phyloP scores from a whole-genome alignment of 441 rosid genomes.

The Rhodomyrtus psidioides region DNA sequence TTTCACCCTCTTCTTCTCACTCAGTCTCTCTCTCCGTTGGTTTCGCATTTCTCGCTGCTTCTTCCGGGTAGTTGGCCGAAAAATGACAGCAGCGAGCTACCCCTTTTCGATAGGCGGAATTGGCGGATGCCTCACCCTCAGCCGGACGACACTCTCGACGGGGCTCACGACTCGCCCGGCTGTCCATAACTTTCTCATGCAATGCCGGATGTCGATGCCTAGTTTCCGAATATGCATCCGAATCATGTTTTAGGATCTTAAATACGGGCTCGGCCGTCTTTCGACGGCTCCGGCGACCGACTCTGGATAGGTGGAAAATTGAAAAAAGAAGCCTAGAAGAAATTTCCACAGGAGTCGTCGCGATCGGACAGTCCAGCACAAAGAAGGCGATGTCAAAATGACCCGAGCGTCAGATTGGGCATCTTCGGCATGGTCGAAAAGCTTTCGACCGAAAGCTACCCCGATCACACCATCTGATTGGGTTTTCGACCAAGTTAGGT shows the following conservation, averaged over 20 bases:
- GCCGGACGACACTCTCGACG: too few relatives aligned
- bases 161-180: background rate
- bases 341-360: background rate
- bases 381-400: background rate
- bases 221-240: background rate
- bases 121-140: background rate
- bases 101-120: background rate
- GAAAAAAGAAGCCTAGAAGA: background rate
- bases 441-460: background rate
- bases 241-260: background rate
- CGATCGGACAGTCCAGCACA: background rate
- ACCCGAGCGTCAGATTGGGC: accelerated
- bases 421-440: background rate
- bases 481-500: background rate
- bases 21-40: background rate
- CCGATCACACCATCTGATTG: background rate
- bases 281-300: background rate
- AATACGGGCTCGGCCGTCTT: background rate
- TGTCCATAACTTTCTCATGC: background rate
- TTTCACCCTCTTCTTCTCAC: too few relatives aligned
- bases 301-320: background rate
- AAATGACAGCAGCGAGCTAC: background rate
- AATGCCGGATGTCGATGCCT: too few relatives aligned
- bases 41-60: background rate
- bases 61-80: background rate